Conservation (phyloP, 2,329 filamentous ascomycete genomes). For the Ustulina deusta region DNA sequence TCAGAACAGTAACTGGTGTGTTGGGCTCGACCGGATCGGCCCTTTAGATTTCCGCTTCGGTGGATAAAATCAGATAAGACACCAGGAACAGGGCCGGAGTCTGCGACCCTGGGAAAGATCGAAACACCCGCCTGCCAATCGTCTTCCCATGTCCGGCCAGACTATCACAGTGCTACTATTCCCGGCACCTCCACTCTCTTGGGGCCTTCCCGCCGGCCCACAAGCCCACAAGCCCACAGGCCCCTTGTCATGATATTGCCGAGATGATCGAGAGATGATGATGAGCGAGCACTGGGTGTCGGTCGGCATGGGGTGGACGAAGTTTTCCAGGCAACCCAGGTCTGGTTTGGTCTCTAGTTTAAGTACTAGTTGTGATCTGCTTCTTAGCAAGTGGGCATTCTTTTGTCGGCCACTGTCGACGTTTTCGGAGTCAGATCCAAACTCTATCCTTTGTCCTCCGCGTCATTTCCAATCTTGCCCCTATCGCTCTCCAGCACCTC, state of each 20-base stretch:
- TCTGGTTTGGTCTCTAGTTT: constrained; percentile 20
- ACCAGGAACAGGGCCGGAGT: constrained; percentile 4
- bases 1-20: constrained; percentile 2
- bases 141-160: constrained; percentile 14
- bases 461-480: constrained; percentile 27
- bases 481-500: constrained; percentile 9
- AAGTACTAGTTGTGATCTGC: constrained; percentile 15
- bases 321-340: constrained; percentile 13
- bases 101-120: constrained; percentile 8
- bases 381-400: constrained; percentile 12
- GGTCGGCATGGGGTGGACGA: constrained; percentile 6
- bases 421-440: constrained; percentile 28
- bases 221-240: constrained; percentile 31
- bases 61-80: constrained; percentile 37
- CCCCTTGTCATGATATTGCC: constrained; percentile 26
- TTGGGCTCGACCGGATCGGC: constrained; percentile 2
- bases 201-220: constrained; percentile 28
- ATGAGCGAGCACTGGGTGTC: constrained; percentile 3
- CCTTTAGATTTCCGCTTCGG: constrained; percentile 18
- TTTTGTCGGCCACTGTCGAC: constrained; percentile 29
- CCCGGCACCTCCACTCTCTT: constrained; percentile 16
- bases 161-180: constrained; percentile 23
- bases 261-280: constrained; percentile 23
- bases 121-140: constrained; percentile 30
- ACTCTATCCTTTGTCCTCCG: constrained; percentile 30